Base-by-base conservation (phyloP, 2,329 filamentous ascomycete genomes). In the Claviceps sp. region DNA sequence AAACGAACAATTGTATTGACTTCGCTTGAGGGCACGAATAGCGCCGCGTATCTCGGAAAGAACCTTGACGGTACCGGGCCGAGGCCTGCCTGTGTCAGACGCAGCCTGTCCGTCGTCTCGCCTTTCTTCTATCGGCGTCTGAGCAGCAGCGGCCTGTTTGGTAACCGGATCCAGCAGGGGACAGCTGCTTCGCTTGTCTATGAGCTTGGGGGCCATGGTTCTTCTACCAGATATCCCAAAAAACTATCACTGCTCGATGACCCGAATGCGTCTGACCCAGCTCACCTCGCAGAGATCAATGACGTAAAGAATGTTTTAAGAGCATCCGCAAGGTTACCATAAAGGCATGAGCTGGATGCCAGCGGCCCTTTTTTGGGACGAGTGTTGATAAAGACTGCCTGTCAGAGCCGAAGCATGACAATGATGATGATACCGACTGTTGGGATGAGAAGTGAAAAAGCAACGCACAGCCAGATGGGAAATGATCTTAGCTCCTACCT, bases 11-110 rank as follows among this genome's bases (percentile, higher is more conserved):
- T 58, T 60, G 7, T 57, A 59, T 30, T 63, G 61, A n/a, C 55
- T 62, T 50, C 59, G 61, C 19, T 62, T 60, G 24, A 69, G 62
- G 2, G 60, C 65, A 43, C 57, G 65, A 50, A 69, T 61, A 19
- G 63, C 67, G 14, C 60, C 60, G 3, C 64, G 61, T 24, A 69
- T 63, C 39, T 68, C 66, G 6, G 62, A 63, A 64, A 66, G 67
- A 4, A 67, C 64, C 38, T 57, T 64, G 11, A 65, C 62, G 38
- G 62, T 59, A 6, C 58, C 59, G 19, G 58, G 60, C 38, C 59
- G 61, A n/a, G 61, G 52, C 48, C 59, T 67, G 22, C 60, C 34
- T 1, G 44, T 51, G 41, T 56, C 54, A 4, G 54, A 51, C 5
- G 48, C 49, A 4, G 56, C 59, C 19, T 14, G 53, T 7, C 48